Conservation (phyloP, 306 rosid genomes). For the Quercus rubra region DNA sequence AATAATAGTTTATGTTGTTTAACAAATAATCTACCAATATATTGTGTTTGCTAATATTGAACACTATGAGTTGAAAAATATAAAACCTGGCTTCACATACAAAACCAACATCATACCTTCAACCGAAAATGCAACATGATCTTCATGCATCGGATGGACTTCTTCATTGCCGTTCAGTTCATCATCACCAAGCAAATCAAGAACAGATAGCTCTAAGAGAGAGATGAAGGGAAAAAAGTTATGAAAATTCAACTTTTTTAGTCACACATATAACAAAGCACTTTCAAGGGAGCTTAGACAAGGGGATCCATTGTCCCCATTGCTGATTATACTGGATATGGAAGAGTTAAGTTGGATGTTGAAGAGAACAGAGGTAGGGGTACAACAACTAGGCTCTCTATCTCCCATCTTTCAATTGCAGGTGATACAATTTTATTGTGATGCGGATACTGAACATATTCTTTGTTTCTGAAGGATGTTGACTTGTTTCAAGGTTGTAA, state of each 20-base stretch:
- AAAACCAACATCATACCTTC: conserved; percentile 48
- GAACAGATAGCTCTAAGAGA: conserved; percentile 57
- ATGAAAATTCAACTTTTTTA: not conserved
- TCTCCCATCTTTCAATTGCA: too few relatives aligned
- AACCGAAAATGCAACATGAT: conserved; percentile 89
- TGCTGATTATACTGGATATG: too few relatives aligned
- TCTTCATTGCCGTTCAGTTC: conserved; percentile 36
- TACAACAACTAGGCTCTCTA: too few relatives aligned
- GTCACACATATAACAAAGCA: not conserved
- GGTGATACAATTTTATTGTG: too few relatives aligned
- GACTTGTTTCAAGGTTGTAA: too few relatives aligned
- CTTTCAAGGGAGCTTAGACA: too few relatives aligned
- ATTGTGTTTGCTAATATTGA: not conserved
- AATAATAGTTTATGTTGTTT: not conserved
- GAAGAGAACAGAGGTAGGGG: too few relatives aligned
- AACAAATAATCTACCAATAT: not conserved
- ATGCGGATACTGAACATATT: too few relatives aligned
- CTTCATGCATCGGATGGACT: conserved; percentile 57
- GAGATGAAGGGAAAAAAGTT: conserved; percentile 1
- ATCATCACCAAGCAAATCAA: conserved; percentile 74
- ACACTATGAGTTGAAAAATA: not conserved
- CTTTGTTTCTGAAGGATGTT: too few relatives aligned
- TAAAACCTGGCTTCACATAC: not conserved
- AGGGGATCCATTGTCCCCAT: too few relatives aligned
- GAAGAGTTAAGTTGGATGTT: too few relatives aligned